A percentile compares a stretch with the other conserved stretches of the same genome.
phyloP scores from a whole-genome alignment of 1,284 basidiomycete genomes.

The Leccinum solheimii region DNA sequence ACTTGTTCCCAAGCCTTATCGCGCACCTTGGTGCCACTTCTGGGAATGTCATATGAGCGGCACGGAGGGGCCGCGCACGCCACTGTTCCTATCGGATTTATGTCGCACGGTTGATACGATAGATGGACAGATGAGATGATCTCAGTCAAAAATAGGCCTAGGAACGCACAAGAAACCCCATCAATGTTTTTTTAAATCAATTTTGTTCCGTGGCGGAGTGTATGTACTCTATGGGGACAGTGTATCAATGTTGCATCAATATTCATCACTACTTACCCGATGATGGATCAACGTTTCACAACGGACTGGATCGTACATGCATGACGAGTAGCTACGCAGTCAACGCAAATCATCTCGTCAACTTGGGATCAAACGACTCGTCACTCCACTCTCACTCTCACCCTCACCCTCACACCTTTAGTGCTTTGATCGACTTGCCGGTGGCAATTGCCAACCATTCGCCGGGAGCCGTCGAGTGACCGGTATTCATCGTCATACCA shows the following conservation, averaged over 20 bases:
- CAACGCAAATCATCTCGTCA: background rate
- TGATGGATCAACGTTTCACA: too few species aligned
- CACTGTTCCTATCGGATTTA: background rate
- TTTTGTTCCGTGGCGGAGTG: too few species aligned
- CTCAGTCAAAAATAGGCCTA: background rate
- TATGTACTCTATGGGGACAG: too few species aligned
- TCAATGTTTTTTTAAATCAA: background rate
- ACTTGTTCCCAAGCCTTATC: conserved; percentile 4
- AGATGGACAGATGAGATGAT: background rate
- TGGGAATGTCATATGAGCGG: background rate
- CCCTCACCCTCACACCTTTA: conserved; percentile 60
- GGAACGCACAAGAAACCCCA: background rate
- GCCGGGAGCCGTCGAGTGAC: conserved; percentile 70
- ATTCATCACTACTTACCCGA: too few species aligned
- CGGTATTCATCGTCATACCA: conserved; percentile 70
- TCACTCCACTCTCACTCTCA: background rate
- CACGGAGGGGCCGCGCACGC: background rate
- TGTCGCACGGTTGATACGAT: background rate
- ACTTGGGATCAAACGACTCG: background rate
- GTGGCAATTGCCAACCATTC: conserved; percentile 92
- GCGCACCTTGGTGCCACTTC: background rate
- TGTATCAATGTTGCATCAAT: too few species aligned
- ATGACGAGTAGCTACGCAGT: background rate
- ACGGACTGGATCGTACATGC: conserved; percentile 1
- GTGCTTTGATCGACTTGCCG: conserved; percentile 78